Percentiles rank a stretch among this genome's conserved stretches.
Evolutionary conservation across 2,329 filamentous ascomycete species (phyloP).

Genomic region (Elsinoe perseae): DNA sequence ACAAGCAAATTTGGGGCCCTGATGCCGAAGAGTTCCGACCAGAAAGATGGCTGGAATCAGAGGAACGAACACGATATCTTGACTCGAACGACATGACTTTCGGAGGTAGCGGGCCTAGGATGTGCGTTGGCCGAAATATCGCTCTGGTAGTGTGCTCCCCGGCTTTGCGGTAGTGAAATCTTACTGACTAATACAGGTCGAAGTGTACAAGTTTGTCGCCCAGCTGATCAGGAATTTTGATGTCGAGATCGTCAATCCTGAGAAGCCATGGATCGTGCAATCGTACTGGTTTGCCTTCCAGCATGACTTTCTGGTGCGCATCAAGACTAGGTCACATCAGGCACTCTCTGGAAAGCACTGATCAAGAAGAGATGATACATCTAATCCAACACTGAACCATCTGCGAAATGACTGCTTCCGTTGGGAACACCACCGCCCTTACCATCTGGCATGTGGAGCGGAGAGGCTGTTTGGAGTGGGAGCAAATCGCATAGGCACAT

Average conservation of each 20-base stretch:
- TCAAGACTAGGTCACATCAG: neutral
- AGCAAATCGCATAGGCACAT: no score
- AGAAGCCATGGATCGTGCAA: slow-evolving; percentile 14
- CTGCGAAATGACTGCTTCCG: no score
- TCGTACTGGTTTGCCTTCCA: slow-evolving; percentile 20
- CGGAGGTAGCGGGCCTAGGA: slow-evolving; percentile 22
- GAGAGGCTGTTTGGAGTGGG: no score
- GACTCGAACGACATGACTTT: slow-evolving; percentile 21
- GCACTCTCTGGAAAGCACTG: neutral
- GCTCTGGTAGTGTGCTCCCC: slow-evolving; percentile 16
- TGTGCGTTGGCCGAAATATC: slow-evolving; percentile 21
- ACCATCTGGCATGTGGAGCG: no score
- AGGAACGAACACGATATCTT: slow-evolving; percentile 29
- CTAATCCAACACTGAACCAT: no score
- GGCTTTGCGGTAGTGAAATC: neutral
- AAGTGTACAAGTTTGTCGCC: slow-evolving; percentile 20
- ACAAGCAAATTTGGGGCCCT: slow-evolving; percentile 17
- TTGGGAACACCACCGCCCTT: no score
- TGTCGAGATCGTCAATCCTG: slow-evolving; percentile 19
- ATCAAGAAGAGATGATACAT: no score
- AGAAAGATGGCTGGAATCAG: slow-evolving; percentile 29
- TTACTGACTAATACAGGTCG: slow-evolving; percentile 15
- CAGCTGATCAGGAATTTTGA: slow-evolving; percentile 20
- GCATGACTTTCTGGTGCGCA: neutral
- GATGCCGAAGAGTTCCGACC: slow-evolving; percentile 26